phyloP scores from a whole-genome alignment of 352 stramenopile species.

The Phytophthora uliginosa region DNA sequence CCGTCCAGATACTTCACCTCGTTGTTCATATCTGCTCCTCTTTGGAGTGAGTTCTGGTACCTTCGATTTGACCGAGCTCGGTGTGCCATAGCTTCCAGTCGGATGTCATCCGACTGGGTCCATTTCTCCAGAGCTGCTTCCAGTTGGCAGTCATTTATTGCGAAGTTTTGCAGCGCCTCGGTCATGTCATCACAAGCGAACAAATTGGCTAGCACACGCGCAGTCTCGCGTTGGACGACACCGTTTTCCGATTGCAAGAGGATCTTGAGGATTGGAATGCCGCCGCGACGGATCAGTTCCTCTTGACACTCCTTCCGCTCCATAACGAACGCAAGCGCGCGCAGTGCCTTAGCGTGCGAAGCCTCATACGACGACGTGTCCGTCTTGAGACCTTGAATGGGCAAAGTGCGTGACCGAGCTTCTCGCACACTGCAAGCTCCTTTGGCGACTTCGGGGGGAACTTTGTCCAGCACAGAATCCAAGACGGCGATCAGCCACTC shows the following conservation, averaged over 20 bases:
- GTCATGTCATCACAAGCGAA: slow-evolving; percentile 67
- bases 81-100: slow-evolving; percentile 65
- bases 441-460: slow-evolving; percentile 53
- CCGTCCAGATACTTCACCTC: slow-evolving; percentile 76
- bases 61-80: slow-evolving; percentile 64
- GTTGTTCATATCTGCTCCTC: slow-evolving; percentile 9
- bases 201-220: slow-evolving; percentile 74
- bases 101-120: slow-evolving; percentile 54
- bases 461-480: slow-evolving; percentile 68
- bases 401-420: slow-evolving; percentile 66
- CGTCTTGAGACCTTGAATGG: slow-evolving; percentile 46
- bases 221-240: slow-evolving; percentile 65
- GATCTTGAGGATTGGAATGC: slow-evolving; percentile 64
- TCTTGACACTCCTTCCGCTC: slow-evolving; percentile 65
- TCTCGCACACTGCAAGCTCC: slow-evolving; percentile 70
- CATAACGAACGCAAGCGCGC: slow-evolving; percentile 71
- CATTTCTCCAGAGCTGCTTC: slow-evolving; percentile 52
- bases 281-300: slow-evolving; percentile 59
- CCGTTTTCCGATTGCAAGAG: slow-evolving; percentile 53
- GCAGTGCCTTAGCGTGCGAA: slow-evolving; percentile 68
- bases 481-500: slow-evolving; percentile 83
- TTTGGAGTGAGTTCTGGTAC: slow-evolving; percentile 48
- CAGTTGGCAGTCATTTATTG: slow-evolving; percentile 48
- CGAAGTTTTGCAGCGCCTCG: slow-evolving; percentile 43
- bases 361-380: slow-evolving; percentile 45